phyloP scores from a whole-genome alignment of 148 eudicot species.

The Nepenthes mirabilis region DNA sequence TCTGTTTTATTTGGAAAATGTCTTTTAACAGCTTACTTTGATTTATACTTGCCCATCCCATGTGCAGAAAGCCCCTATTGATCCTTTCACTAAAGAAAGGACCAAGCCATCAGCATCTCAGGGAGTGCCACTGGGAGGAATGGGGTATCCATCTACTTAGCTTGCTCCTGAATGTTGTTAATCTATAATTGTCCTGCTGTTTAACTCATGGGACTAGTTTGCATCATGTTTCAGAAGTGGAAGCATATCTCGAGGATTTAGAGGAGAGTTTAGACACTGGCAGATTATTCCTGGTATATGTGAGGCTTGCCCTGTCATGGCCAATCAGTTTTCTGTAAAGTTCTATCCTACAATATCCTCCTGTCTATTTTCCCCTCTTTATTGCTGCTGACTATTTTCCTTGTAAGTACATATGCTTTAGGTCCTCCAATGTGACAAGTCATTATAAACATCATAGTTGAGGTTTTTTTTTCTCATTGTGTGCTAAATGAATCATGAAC shows the following conservation, averaged over 20 bases:
- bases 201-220: slow-evolving; percentile 10
- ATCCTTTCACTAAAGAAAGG: slow-evolving; percentile 75
- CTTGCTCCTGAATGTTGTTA: slow-evolving; percentile 7
- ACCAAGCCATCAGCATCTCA: slow-evolving; percentile 91
- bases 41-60: not conserved
- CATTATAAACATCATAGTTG: no score
- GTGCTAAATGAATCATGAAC: no score
- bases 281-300: slow-evolving; percentile 92
- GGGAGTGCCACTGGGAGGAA: slow-evolving; percentile 97
- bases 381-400: not conserved
- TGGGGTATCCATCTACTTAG: slow-evolving; percentile 56
- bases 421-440: not conserved
- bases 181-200: slow-evolving; percentile 4
- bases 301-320: slow-evolving; percentile 91
- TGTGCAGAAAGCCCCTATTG: slow-evolving; percentile 88
- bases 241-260: slow-evolving; percentile 95
- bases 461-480: no score
- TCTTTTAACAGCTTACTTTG: not conserved
- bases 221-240: slow-evolving; percentile 60
- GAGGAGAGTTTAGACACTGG: slow-evolving; percentile 94
- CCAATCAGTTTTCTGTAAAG: slow-evolving; percentile 95
- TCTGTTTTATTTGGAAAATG: not conserved
- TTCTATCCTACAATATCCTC: slow-evolving; percentile 13
- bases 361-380: not conserved
- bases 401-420: not conserved